phyloP scores from a whole-genome alignment of 345 rosid genomes.

The Raphanus raphanistrum region DNA sequence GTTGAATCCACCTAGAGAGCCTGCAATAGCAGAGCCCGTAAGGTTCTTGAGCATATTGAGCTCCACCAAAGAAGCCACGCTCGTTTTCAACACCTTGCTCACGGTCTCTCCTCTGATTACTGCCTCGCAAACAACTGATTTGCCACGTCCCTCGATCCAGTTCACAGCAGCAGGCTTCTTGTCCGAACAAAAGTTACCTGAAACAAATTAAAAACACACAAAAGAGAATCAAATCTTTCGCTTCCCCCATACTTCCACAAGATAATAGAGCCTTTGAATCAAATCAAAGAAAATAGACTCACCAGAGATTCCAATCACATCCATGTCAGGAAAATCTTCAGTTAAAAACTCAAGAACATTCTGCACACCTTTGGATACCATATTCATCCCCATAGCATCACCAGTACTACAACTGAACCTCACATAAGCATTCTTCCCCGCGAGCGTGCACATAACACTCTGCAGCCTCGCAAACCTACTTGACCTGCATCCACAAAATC shows the following conservation, averaged over 20 bases:
- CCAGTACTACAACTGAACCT: slow-evolving; percentile 84
- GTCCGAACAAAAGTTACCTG: slow-evolving; percentile 84
- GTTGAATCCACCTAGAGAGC: slow-evolving; percentile 85
- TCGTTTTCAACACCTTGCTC: slow-evolving; percentile 71
- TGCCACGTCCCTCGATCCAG: slow-evolving; percentile 93
- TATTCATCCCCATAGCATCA: slow-evolving; percentile 99
- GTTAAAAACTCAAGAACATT: slow-evolving; percentile 82
- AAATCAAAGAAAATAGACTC: not conserved
- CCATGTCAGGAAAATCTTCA: slow-evolving; percentile 82
- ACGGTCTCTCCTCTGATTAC: slow-evolving; percentile 72
- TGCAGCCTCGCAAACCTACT: slow-evolving; percentile 80
- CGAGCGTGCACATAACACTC: slow-evolving; percentile 54
- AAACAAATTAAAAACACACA: not conserved
- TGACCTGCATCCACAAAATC: slow-evolving; percentile 48
- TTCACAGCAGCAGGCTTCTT: slow-evolving; percentile 96
- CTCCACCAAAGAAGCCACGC: slow-evolving; percentile 70
- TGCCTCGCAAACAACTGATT: slow-evolving; percentile 91
- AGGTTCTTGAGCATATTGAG: slow-evolving; percentile 89
- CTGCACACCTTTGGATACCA: slow-evolving; percentile 93
- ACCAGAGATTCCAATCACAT: slow-evolving; percentile 81
- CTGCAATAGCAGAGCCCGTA: slow-evolving; percentile 81
- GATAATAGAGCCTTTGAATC: not conserved
- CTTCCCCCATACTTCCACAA: not conserved
- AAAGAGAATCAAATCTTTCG: not conserved
- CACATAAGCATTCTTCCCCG: slow-evolving; percentile 78